A percentile compares a stretch with the other conserved stretches of the same genome.
These are phyloP conservation scores for Medakamo hakoo DNA, from an alignment of 139 green algal species.

Conservation along the genomic window DNA sequence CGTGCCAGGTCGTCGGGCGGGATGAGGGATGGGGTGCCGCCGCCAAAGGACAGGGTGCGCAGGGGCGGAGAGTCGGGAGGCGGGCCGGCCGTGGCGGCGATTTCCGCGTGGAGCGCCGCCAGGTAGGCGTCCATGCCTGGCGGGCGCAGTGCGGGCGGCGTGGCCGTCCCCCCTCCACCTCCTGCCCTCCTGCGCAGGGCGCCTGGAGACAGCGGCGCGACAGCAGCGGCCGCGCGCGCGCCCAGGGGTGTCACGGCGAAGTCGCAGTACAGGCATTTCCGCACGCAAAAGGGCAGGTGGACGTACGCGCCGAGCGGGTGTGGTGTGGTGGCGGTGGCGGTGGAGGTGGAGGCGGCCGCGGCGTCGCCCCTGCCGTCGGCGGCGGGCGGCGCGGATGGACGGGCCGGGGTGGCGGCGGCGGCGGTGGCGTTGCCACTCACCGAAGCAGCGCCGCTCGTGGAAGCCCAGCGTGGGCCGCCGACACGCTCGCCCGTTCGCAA, in stretches of 20 bases:
- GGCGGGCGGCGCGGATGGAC: no score
- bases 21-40: slow-evolving; percentile 77
- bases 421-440: no score
- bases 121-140: slow-evolving; percentile 16
- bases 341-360: no score
- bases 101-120: slow-evolving; percentile 31
- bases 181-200: no score
- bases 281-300: slow-evolving; percentile 92
- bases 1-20: slow-evolving; percentile 42
- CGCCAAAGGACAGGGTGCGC: slow-evolving; percentile 78
- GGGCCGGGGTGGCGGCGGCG: no score
- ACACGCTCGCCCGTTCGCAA: no score
- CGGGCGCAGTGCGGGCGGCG: no score
- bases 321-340: no score
- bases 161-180: no score
- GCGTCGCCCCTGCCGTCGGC: no score
- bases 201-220: slow-evolving; percentile 1
- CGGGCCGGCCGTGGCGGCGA: slow-evolving; percentile 26
- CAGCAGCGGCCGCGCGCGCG: neutral
- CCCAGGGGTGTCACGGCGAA: slow-evolving; percentile 75
- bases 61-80: slow-evolving; percentile 18
- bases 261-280: slow-evolving; percentile 91
- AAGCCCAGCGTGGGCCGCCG: no score
- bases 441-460: no score
- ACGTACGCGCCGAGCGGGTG: slow-evolving; percentile 47